Evolutionary conservation across 169 alveolate genomes (phyloP).

Genomic region (Eimeria mitis): DNA sequence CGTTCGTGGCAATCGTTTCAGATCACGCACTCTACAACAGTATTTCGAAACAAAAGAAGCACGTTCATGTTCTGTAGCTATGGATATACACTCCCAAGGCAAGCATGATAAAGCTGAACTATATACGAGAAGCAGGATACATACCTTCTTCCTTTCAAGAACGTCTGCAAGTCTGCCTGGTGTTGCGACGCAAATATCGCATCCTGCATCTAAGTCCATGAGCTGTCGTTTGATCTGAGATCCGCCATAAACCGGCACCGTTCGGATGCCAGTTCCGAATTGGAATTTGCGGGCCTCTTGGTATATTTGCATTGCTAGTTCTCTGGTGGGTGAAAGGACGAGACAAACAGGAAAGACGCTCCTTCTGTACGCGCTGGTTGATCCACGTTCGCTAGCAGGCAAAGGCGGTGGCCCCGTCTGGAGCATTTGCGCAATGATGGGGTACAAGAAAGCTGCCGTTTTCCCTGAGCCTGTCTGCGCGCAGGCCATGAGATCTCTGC

Average conservation of each 20-base stretch:
- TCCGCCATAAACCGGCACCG: conserved; percentile 97
- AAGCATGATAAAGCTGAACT: too few relatives aligned
- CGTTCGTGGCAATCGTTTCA: too few relatives aligned
- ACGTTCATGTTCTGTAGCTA: too few relatives aligned
- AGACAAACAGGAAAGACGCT: conserved; percentile 86
- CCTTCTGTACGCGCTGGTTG: conserved; percentile 14
- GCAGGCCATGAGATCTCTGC: conserved; percentile 98
- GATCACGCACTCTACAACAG: too few relatives aligned
- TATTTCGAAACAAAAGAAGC: too few relatives aligned
- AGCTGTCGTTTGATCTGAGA: conserved; percentile 93
- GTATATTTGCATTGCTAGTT: conserved; percentile 97
- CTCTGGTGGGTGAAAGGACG: conserved; percentile 99
- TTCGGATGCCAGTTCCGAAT: conserved; percentile 95
- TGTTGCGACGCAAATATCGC: conserved; percentile 97
- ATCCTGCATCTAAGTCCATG: conserved; percentile 95
- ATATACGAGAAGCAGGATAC: too few relatives aligned
- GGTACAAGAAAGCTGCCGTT: conserved; percentile 98
- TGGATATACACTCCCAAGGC: too few relatives aligned
- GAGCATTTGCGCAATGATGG: conserved; percentile 90
- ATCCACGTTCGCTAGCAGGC: conserved; percentile 19
- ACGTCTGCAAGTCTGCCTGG: conserved; percentile 98
- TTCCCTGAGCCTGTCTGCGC: conserved; percentile 99
- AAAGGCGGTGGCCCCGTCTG: conserved; percentile 81
- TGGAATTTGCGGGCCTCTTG: conserved; percentile 95
- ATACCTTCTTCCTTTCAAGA: conserved; percentile 82